Percentiles rank a stretch among this genome's conserved stretches.
phyloP scores from a whole-genome alignment of 2,329 filamentous ascomycete genomes.

The Xylariaceae sp. region DNA sequence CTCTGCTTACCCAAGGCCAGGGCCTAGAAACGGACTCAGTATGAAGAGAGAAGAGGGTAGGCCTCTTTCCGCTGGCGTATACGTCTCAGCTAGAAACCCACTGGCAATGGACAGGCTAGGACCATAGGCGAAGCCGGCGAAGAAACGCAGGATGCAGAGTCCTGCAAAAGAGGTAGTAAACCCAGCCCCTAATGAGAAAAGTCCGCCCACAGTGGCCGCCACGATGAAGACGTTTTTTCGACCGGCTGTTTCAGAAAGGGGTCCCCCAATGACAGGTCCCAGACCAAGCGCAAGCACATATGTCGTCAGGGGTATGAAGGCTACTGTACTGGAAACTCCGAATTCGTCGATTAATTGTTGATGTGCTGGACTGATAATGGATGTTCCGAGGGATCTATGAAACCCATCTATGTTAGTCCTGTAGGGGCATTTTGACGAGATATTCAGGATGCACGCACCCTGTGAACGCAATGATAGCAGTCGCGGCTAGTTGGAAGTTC shows the following conservation, averaged over 20 bases:
- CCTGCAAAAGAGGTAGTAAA: conserved; percentile 57
- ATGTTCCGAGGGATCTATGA: conserved; percentile 59
- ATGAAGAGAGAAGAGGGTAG: conserved; percentile 54
- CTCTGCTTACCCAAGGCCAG: conserved; percentile 54
- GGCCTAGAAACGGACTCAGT: conserved; percentile 60
- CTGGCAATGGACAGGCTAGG: conserved; percentile 57
- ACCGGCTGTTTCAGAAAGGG: conserved; percentile 64
- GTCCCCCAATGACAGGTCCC: conserved; percentile 65
- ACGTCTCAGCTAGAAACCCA: conserved; percentile 59
- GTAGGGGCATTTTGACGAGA: not conserved
- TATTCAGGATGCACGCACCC: conserved; percentile 42
- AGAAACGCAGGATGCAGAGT: conserved; percentile 62
- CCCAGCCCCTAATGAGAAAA: conserved; percentile 64
- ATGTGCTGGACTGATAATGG: conserved; percentile 59
- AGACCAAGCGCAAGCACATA: conserved; percentile 67
- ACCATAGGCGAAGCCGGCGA: conserved; percentile 59
- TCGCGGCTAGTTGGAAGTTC: conserved; percentile 47
- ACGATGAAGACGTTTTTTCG: conserved; percentile 59
- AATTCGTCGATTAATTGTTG: conserved; percentile 59
- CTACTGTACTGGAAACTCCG: conserved; percentile 58
- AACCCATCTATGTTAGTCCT: conserved; percentile 4
- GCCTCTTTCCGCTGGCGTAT: conserved; percentile 50
- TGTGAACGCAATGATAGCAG: conserved; percentile 49
- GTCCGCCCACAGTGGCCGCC: conserved; percentile 53
- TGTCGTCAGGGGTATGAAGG: conserved; percentile 64